phyloP scores from a whole-genome alignment of 1,139 yeast species.

The Chernovozyma sophiae-reginae region DNA sequence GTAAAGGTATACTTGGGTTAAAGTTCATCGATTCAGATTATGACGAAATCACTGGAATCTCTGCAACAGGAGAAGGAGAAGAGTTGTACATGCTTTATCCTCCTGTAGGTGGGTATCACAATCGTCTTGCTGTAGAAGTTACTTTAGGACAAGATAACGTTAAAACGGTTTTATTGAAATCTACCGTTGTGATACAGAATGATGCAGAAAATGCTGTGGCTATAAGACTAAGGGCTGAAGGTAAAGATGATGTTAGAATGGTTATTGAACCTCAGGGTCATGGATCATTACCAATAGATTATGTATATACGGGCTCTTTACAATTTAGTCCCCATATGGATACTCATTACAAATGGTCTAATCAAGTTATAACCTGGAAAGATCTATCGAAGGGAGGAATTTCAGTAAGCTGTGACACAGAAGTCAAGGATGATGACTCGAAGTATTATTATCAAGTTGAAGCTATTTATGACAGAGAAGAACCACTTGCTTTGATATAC shows the following conservation, averaged over 20 bases:
- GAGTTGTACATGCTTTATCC: constrained; percentile 68
- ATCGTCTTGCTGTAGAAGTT: constrained; percentile 70
- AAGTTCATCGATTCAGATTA: constrained; percentile 53
- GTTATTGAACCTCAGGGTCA: constrained; percentile 50
- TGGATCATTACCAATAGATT: constrained; percentile 69
- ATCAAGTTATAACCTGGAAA: constrained; percentile 60
- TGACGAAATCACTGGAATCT: constrained; percentile 49
- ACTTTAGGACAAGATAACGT: constrained; percentile 69
- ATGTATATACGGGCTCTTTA: constrained; percentile 56
- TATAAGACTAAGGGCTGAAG: constrained; percentile 15
- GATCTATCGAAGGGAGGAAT: constrained; percentile 48
- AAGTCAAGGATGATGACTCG: constrained; percentile 31
- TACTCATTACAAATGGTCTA: constrained; percentile 65
- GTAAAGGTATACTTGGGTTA: constrained; percentile 60
- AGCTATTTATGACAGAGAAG: constrained; percentile 57
- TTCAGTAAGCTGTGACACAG: constrained; percentile 57
- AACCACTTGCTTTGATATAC: constrained; percentile 69
- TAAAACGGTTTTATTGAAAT: constrained; percentile 69
- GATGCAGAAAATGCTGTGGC: constrained; percentile 56
- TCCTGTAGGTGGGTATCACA: constrained; percentile 58
- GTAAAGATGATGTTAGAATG: constrained; percentile 18
- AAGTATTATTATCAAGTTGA: constrained; percentile 71
- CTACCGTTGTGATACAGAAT: constrained; percentile 70
- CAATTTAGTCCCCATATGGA: constrained; percentile 58
- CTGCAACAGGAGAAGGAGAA: constrained; percentile 84